Base-by-base conservation (phyloP, 1,284 basidiomycete species). In the Sanguinoderma infundibulare region DNA sequence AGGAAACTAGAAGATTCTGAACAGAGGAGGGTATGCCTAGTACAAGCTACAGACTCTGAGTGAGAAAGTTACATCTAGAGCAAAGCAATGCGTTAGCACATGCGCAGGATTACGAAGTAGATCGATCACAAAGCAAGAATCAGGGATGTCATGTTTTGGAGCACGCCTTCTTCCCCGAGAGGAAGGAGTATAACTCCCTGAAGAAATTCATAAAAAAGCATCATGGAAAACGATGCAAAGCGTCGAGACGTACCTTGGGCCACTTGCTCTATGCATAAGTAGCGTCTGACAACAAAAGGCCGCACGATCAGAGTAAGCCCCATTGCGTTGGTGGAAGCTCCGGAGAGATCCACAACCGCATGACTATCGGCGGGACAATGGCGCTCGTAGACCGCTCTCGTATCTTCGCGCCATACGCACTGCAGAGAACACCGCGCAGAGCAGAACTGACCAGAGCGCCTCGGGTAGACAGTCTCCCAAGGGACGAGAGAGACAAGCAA, bases 171-270 rank as follows among this genome's bases (percentile, higher is more conserved):
- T 64, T 39, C 54, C 65, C 54, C 65, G 39, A 59, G 66, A 64
- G 55, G 50, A 53, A 52, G 42, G 63, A 72, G 78, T 82, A 86
- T 87, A 88, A 90, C 88, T 87, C 90, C 90, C 80, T 91, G 90
- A 92, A 92, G 90, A 92, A 92, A 92, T 92, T 91, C 90, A 75
- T 74, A 69, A 66, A 67, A 62, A 63, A 72, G 69, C 70, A 73
- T 73, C 61, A 62, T 60, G 49, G 55, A 59, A 35, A n/a, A 15
- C 17, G 40, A 24, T 14, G 22, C 17, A 24, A 20, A 26, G 5
- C 8, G n/a, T 3, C 26, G 26, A 15, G 12, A 52, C 62, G 28
- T 46, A 64, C 58, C 58, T 57, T 7, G 17, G 10, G 2, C 20
- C 42, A 22, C 12, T n/a, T 9, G 9, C 26, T n/a, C n/a, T n/a